These are phyloP conservation scores for Cucumis melo DNA, from an alignment of 306 rosid species.

Conservation along the genomic window DNA sequence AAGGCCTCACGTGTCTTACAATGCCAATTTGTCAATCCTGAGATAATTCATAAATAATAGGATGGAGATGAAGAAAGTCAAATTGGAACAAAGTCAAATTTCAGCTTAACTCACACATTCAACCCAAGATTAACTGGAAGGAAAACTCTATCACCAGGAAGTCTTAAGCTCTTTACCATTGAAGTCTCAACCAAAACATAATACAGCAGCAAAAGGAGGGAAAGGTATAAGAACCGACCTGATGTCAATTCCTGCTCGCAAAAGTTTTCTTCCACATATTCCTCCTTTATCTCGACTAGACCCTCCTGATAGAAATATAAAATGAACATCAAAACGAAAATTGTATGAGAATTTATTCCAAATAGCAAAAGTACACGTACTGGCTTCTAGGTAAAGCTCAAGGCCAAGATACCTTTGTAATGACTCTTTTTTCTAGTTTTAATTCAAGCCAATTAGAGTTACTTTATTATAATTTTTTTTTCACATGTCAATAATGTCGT, in stretches of 20 bases:
- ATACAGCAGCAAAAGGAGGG: neutral
- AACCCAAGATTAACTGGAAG: neutral
- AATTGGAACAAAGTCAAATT: neutral
- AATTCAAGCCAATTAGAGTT: neutral
- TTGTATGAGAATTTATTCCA: neutral
- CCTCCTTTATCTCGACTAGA: slow-evolving; percentile 69
- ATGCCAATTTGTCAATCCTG: neutral
- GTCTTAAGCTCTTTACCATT: neutral
- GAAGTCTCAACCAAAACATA: neutral
- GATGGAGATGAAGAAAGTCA: neutral
- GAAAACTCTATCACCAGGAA: neutral
- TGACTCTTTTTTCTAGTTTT: neutral
- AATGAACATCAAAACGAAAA: neutral
- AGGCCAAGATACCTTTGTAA: neutral
- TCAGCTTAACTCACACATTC: neutral
- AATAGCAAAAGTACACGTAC: neutral
- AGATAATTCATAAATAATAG: neutral
- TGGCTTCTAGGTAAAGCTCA: neutral
- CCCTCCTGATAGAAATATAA: slow-evolving; percentile 40
- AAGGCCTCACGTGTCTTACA: neutral
- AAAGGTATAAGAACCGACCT: slow-evolving; percentile 30
- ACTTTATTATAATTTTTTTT: neutral
- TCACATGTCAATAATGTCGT: neutral
- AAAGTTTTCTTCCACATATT: slow-evolving; percentile 44
- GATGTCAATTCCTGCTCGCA: slow-evolving; percentile 22